phyloP scores from a whole-genome alignment of 2,329 filamentous ascomycete species.

The Hymenoscyphus infarciens region DNA sequence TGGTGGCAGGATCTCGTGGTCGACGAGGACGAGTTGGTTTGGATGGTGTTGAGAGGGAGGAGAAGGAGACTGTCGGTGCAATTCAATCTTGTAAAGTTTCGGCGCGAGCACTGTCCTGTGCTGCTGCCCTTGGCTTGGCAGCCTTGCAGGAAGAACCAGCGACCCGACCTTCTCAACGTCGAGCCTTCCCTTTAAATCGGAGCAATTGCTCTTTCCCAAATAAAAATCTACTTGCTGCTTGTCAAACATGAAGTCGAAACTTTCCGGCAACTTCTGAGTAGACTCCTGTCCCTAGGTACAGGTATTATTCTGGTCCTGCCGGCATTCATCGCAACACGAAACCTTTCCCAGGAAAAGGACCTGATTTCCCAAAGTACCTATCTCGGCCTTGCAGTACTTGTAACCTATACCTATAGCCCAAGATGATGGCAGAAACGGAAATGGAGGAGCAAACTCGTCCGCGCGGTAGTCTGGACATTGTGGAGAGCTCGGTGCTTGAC shows the following conservation, averaged over 20 bases:
- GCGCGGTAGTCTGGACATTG: constrained; percentile 44
- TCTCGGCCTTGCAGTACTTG: neutral
- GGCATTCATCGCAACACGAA: neutral
- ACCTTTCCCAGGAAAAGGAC: neutral
- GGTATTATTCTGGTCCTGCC: neutral
- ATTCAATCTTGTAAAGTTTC: constrained; percentile 10
- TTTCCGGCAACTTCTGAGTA: neutral
- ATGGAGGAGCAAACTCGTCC: constrained; percentile 33
- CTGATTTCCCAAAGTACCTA: neutral
- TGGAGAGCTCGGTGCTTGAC: constrained; percentile 56
- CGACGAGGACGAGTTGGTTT: neutral
- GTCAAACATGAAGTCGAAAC: neutral
- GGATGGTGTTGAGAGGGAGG: constrained; percentile 6
- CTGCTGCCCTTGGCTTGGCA: neutral
- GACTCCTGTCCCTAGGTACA: too few relatives aligned
- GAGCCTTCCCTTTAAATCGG: neutral
- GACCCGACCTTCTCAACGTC: neutral
- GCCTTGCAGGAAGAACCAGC: neutral
- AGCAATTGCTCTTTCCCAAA: neutral
- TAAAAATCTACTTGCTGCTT: neutral
- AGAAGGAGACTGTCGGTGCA: neutral
- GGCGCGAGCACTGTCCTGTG: neutral
- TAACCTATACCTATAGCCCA: neutral
- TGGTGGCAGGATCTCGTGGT: constrained; percentile 18
- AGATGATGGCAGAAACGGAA: constrained; percentile 33